Percentiles rank a stretch among this genome's conserved stretches.
Evolutionary conservation across 2,329 filamentous ascomycete species (phyloP).

Genomic region (Colletotrichum filicis): DNA sequence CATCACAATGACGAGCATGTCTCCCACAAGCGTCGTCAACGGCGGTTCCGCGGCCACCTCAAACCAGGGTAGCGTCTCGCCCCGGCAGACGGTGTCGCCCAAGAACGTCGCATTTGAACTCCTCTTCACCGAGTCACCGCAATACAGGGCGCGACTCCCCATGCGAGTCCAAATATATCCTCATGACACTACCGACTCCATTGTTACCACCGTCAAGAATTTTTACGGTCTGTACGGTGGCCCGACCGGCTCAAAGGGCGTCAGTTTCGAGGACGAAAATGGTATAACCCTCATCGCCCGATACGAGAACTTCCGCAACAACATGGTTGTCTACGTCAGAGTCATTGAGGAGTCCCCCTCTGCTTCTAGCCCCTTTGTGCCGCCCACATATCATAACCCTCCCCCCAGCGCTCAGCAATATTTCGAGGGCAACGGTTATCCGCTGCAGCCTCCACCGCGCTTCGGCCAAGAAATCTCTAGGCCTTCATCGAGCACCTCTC

Average conservation of each 20-base stretch:
- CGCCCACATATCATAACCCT: conserved; percentile 63
- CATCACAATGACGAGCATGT: conserved; percentile 58
- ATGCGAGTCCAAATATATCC: conserved; percentile 92
- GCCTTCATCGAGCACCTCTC: conserved; percentile 76
- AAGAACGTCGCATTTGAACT: conserved; percentile 87
- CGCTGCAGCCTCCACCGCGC: conserved; percentile 58
- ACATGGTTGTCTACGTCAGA: conserved; percentile 94
- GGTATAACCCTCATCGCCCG: conserved; percentile 93
- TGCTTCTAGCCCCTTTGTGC: conserved; percentile 58
- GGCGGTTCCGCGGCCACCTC: conserved; percentile 49
- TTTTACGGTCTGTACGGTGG: conserved; percentile 96
- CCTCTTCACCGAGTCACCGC: conserved; percentile 73
- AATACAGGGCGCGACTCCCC: conserved; percentile 80
- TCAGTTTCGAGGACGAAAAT: conserved; percentile 93
- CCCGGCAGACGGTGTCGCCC: conserved; percentile 59
- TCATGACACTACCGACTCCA: conserved; percentile 96
- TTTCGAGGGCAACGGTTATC: conserved; percentile 65
- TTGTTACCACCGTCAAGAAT: conserved; percentile 98
- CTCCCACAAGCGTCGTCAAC: conserved; percentile 51
- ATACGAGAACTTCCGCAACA: conserved; percentile 93
- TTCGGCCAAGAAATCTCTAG: conserved; percentile 72
- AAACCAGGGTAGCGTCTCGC: conserved; percentile 57
- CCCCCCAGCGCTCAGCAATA: conserved; percentile 64
- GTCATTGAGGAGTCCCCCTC: conserved; percentile 73
- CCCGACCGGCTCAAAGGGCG: conserved; percentile 75